These are phyloP conservation scores for Gracilaria domingensis DNA, from an alignment of 23 red algal species.

Conservation along the genomic window DNA sequence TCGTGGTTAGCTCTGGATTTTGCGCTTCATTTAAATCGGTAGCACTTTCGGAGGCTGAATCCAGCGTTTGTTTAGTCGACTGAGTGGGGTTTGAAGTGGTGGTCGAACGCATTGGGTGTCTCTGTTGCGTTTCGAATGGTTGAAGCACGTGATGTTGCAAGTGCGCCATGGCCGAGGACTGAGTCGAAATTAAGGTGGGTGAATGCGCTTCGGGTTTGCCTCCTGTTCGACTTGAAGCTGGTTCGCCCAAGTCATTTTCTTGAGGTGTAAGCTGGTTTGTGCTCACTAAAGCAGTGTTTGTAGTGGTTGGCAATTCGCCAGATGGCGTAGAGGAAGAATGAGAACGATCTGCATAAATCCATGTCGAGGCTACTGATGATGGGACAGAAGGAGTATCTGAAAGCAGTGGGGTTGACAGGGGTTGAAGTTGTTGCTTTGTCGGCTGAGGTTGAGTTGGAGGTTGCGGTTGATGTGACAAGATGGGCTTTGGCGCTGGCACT, in stretches of 20 bases:
- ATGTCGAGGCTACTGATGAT: conserved; percentile 35
- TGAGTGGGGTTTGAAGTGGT: not conserved
- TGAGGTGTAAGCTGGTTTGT: conserved; percentile 9
- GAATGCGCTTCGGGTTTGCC: not conserved
- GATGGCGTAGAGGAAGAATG: not conserved
- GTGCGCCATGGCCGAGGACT: conserved; percentile 5
- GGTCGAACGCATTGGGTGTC: not conserved
- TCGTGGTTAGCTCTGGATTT: not conserved
- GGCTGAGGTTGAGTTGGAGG: conserved; percentile 28
- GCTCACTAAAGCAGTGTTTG: conserved; percentile 11
- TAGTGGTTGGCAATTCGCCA: not conserved
- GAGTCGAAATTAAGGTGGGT: not conserved
- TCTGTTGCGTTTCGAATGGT: conserved; percentile 2
- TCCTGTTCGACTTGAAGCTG: conserved; percentile 1
- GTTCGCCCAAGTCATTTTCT: not conserved
- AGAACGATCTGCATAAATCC: not conserved
- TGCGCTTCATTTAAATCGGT: not conserved
- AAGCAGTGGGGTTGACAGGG: not conserved
- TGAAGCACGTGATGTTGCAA: not conserved
- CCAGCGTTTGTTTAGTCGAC: not conserved
- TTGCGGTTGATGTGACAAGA: not conserved
- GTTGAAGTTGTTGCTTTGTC: not conserved
- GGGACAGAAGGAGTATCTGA: conserved; percentile 19
- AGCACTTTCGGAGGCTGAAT: not conserved
- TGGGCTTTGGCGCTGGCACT: not conserved